Evolutionary conservation across 345 rosid genomes (phyloP).

Genomic region (Sonneratia caseolaris): DNA sequence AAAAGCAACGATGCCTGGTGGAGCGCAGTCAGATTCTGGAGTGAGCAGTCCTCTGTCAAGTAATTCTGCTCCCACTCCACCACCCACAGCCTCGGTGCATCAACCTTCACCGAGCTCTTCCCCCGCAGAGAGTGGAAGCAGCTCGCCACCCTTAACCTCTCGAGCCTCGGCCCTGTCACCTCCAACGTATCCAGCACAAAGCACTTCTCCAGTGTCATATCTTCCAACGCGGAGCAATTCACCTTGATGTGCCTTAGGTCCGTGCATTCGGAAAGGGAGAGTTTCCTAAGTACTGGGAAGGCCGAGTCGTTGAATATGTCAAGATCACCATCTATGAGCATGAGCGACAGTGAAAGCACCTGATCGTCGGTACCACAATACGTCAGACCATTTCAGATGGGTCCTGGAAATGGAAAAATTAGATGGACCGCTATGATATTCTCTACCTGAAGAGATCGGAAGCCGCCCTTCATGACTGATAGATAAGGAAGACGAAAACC

Average conservation of each 20-base stretch:
- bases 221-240: constrained; percentile 44
- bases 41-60: constrained; percentile 20
- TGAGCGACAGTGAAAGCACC: constrained; percentile 14
- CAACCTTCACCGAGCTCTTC: constrained; percentile 41
- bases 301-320: constrained; percentile 60
- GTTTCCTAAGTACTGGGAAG: constrained; percentile 47
- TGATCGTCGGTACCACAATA: not conserved
- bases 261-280: constrained; percentile 40
- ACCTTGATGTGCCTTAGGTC: constrained; percentile 53
- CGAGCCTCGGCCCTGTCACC: constrained; percentile 30
- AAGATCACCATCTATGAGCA: not conserved
- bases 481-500: constrained; percentile 71
- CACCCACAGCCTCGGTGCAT: constrained; percentile 31
- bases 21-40: constrained; percentile 35
- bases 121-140: constrained; percentile 44
- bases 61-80: constrained; percentile 51
- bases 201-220: constrained; percentile 44
- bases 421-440: no score
- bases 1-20: constrained; percentile 26
- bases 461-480: constrained; percentile 35
- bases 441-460: constrained; percentile 30
- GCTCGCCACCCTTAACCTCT: constrained; percentile 37
- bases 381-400: not conserved
- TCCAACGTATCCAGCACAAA: constrained; percentile 44
- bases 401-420: not conserved